Conservation (phyloP, 805 yeast species). For the Metschnikowia cerradonensis region DNA sequence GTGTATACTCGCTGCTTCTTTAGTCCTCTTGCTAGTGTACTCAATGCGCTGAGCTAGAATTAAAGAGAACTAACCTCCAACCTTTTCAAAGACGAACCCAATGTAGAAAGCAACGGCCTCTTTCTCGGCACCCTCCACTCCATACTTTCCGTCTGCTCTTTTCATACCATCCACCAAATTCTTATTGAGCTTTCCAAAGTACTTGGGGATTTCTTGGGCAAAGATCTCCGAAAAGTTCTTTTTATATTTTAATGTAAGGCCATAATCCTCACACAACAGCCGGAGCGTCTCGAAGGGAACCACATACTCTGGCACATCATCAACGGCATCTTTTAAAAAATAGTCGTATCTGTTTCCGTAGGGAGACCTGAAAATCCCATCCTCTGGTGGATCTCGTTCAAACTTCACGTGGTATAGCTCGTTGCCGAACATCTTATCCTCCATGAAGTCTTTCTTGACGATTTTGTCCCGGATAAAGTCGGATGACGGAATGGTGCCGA, state of each 20-base stretch:
- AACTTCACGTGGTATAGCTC: constrained; percentile 77
- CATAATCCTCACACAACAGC: constrained; percentile 78
- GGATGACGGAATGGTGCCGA: constrained; percentile 93
- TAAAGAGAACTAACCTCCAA: constrained; percentile 20
- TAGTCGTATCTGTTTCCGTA: constrained; percentile 83
- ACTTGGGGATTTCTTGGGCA: constrained; percentile 69
- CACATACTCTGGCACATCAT: constrained; percentile 93
- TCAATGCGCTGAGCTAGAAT: not conserved
- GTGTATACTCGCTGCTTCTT: constrained; percentile 15
- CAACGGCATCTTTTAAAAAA: constrained; percentile 87
- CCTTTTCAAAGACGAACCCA: constrained; percentile 77
- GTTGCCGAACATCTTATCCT: constrained; percentile 72
- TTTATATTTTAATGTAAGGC: constrained; percentile 64
- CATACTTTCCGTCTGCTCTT: constrained; percentile 74
- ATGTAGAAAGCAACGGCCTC: constrained; percentile 87
- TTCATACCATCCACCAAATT: constrained; percentile 64
- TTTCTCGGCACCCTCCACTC: constrained; percentile 83
- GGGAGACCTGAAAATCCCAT: constrained; percentile 68
- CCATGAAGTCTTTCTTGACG: constrained; percentile 39
- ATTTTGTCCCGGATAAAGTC: constrained; percentile 74
- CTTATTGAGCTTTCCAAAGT: constrained; percentile 55
- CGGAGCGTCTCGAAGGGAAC: constrained; percentile 90
- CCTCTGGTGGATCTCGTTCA: constrained; percentile 71
- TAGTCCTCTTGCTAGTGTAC: constrained; percentile 13
- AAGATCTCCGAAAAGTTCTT: constrained; percentile 80